Base-by-base conservation (phyloP, 1,284 basidiomycete species). In the Paramarasmius palmivorus region DNA sequence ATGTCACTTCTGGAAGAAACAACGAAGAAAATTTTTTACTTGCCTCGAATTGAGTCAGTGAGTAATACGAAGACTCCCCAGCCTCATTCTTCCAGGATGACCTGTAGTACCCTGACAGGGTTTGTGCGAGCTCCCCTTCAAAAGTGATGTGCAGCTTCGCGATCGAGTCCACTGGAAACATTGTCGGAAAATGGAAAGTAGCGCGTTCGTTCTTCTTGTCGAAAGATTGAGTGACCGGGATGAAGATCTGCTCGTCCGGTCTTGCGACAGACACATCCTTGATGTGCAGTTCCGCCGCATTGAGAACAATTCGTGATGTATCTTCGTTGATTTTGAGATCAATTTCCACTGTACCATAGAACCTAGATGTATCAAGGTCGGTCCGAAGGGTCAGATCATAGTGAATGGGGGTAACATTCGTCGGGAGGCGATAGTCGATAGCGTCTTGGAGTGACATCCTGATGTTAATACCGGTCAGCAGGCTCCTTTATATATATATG, bases 331-430 rank as follows among this genome's bases (percentile, higher is more conserved):
- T 67, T 49, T 75, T 63, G 52, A 90, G 72, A 38, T 86, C 74
- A 51, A 46, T 46, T 29, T 46, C 29, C 44, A 46, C 90, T 90
- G 35, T 90, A 77, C 7, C 93, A 81, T 26, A 88, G 84, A 15
- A 90, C 63, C 86, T 88, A 35, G 98, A 71, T 0, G 86, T 85
- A 64, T 97, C 94, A 38, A 99, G 44, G 44, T 46, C 44, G 25
- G 44, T 46, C 17, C 44, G 44, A 32, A 46, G 25, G 15, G 25
- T n/a, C 2, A 46, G 25, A 29, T 46, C 44, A 29, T 46, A 46
- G 25, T 46, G 44, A 46, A 12, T 46, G 44, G 44, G 44, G n/a
- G 25, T 46, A 29, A 46, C 23, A 32, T 46, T 46, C 5, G 44
- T 46, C 17, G 44, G 44, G 17, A 46, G 25, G 26, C 44, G 44